A percentile compares a stretch with the other conserved stretches of the same genome.
These are phyloP conservation scores for Candida tetrigidarum DNA, from an alignment of 1,139 yeast species.

Conservation along the genomic window DNA sequence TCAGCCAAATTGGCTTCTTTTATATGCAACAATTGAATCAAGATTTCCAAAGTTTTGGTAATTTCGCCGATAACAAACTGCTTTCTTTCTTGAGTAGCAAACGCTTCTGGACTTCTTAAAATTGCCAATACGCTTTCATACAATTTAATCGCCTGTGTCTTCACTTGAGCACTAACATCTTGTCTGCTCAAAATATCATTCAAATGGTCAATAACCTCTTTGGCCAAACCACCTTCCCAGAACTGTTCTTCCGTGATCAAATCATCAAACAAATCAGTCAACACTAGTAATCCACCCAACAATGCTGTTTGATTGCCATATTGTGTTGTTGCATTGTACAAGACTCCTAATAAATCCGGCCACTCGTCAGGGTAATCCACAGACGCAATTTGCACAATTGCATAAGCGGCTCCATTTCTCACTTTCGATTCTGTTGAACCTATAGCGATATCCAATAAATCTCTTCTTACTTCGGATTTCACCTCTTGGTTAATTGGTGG, in stretches of 20 bases:
- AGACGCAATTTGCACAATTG: conserved; percentile 82
- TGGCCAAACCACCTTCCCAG: conserved; percentile 72
- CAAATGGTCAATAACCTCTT: conserved; percentile 53
- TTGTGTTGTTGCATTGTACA: conserved; percentile 46
- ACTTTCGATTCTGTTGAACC: conserved; percentile 60
- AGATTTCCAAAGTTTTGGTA: conserved; percentile 22
- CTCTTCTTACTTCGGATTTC: conserved; percentile 53
- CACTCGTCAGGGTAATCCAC: conserved; percentile 96
- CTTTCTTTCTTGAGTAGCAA: conserved; percentile 34
- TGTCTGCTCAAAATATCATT: conserved; percentile 39
- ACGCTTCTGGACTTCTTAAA: conserved; percentile 57
- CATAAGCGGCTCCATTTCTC: conserved; percentile 69
- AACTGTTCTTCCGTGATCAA: conserved; percentile 86
- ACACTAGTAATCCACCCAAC: conserved; percentile 70
- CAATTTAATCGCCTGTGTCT: conserved; percentile 53
- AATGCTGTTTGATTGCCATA: conserved; percentile 36
- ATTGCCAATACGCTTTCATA: conserved; percentile 57
- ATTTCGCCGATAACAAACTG: conserved; percentile 35
- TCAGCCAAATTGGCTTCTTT: conserved; percentile 26
- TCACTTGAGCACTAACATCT: conserved; percentile 38
- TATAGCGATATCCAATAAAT: conserved; percentile 56
- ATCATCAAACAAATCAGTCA: conserved; percentile 85
- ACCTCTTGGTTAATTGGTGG: conserved; percentile 60
- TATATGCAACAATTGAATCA: conserved; percentile 22
- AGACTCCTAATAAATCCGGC: conserved; percentile 67